A percentile compares a stretch with the other conserved stretches of the same genome.
phyloP scores from a whole-genome alignment of 2,329 filamentous ascomycete genomes.

The Colletotrichum spinosum region DNA sequence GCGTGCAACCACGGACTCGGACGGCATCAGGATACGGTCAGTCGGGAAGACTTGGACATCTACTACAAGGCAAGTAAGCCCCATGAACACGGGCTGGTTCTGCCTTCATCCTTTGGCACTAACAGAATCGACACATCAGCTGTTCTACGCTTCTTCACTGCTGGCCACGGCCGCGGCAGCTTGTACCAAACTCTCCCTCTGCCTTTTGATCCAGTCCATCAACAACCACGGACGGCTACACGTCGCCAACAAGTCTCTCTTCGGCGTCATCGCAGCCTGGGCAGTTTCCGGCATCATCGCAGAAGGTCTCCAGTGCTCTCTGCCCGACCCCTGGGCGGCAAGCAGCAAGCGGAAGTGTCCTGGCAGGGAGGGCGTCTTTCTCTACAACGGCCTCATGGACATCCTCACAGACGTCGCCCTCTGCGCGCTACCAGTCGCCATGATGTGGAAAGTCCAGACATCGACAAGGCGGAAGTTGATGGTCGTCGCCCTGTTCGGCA shows the following conservation, averaged over 20 bases:
- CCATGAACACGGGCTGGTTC: background rate
- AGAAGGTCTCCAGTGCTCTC: constrained; percentile 8
- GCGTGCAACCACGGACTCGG: background rate
- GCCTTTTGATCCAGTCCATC: constrained; percentile 14
- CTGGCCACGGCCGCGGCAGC: background rate
- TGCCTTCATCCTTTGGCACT: too few relatives aligned
- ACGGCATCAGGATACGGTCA: background rate
- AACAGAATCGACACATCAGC: background rate
- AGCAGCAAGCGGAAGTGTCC: background rate
- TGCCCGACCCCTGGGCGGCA: constrained; percentile 8
- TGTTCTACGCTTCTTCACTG: constrained; percentile 9
- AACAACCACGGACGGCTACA: constrained; percentile 11
- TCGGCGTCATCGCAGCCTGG: background rate
- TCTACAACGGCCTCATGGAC: constrained; percentile 12
- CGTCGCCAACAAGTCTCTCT: background rate
- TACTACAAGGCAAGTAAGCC: background rate
- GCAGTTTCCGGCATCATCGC: constrained; percentile 1
- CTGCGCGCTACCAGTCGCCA: constrained; percentile 8
- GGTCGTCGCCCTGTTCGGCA: constrained; percentile 6
- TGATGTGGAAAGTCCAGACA: constrained; percentile 26
- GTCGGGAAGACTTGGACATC: background rate
- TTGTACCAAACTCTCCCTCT: background rate
- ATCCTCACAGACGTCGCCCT: background rate
- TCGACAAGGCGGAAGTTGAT: background rate
- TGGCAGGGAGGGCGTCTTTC: background rate